Conservation (phyloP, 2,329 filamentous ascomycete genomes). For the Paecilomyces sp. region DNA sequence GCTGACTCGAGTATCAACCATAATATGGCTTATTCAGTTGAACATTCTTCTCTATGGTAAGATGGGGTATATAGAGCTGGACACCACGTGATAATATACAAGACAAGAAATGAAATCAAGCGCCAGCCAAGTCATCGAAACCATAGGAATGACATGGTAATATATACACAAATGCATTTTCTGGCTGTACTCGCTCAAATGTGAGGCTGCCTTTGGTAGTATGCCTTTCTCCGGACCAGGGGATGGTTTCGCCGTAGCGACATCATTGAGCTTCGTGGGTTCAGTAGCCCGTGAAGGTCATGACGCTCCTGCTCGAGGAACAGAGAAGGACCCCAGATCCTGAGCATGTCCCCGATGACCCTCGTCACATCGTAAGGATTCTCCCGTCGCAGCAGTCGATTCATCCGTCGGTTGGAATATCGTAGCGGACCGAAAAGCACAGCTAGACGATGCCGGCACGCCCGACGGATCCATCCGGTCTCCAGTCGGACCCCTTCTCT, state of each 20-base stretch:
- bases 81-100: background rate
- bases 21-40: background rate
- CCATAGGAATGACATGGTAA: background rate
- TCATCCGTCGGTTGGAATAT: slow-evolving; percentile 23
- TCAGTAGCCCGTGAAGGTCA: slow-evolving; percentile 15
- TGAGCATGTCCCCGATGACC: slow-evolving; percentile 25
- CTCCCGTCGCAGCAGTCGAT: slow-evolving; percentile 26
- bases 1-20: background rate
- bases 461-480: slow-evolving; percentile 19
- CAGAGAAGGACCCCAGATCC: slow-evolving; percentile 26
- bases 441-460: slow-evolving; percentile 29
- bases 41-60: background rate
- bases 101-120: background rate
- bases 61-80: background rate
- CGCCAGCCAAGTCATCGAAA: background rate
- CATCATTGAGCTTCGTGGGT: slow-evolving; percentile 12
- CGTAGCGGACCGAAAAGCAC: slow-evolving; percentile 27
- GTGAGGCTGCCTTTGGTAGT: background rate
- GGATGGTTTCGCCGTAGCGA: slow-evolving; percentile 4
- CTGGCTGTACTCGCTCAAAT: background rate
- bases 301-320: slow-evolving; percentile 16
- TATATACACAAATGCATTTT: background rate
- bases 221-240: background rate
- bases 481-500: slow-evolving; percentile 27
- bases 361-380: slow-evolving; percentile 26